Evolutionary conservation across 192 early-diverging fungal species (phyloP).

Genomic region (Cladochytrium replicatum): DNA sequence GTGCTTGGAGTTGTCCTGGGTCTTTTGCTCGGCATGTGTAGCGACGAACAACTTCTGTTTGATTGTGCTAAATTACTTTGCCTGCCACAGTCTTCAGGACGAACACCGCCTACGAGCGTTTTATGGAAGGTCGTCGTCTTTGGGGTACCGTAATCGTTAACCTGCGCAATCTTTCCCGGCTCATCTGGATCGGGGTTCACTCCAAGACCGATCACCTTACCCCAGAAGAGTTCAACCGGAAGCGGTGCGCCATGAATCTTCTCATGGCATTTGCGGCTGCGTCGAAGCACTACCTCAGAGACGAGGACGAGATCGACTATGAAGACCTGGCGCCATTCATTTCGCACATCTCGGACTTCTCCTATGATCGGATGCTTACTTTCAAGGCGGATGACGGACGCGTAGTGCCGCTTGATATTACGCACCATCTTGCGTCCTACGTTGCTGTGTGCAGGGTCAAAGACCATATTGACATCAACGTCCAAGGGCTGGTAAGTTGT

Average conservation of each 20-base stretch:
- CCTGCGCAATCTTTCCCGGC: conserved; percentile 68
- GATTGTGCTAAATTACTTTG: too few relatives aligned
- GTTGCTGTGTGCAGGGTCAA: conserved; percentile 6
- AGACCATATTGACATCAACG: conserved; percentile 16
- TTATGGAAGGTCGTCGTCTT: conserved; percentile 75
- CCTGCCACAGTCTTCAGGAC: conserved; percentile 71
- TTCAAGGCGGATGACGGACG: too few relatives aligned
- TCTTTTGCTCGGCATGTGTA: too few relatives aligned
- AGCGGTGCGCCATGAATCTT: conserved; percentile 61
- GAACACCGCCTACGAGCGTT: conserved; percentile 57
- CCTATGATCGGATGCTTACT: too few relatives aligned
- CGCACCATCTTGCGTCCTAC: conserved; percentile 21
- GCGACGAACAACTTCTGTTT: too few relatives aligned
- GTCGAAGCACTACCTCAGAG: conserved; percentile 76
- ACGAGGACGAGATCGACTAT: conserved; percentile 56
- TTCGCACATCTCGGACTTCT: conserved; percentile 50
- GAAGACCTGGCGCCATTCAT: conserved; percentile 60
- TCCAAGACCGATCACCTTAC: too few relatives aligned
- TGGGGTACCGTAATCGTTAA: conserved; percentile 64
- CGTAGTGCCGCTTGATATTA: conserved; percentile 35
- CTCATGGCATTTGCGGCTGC: conserved; percentile 67
- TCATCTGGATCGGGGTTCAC: conserved; percentile 62
- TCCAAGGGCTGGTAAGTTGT: too few relatives aligned
- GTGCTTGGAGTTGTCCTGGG: too few relatives aligned
- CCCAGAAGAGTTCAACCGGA: conserved; percentile 39